A percentile compares a stretch with the other conserved stretches of the same genome.
Evolutionary conservation across 768 basidiomycete species (phyloP).

Genomic region (Termitomyces sp.): DNA sequence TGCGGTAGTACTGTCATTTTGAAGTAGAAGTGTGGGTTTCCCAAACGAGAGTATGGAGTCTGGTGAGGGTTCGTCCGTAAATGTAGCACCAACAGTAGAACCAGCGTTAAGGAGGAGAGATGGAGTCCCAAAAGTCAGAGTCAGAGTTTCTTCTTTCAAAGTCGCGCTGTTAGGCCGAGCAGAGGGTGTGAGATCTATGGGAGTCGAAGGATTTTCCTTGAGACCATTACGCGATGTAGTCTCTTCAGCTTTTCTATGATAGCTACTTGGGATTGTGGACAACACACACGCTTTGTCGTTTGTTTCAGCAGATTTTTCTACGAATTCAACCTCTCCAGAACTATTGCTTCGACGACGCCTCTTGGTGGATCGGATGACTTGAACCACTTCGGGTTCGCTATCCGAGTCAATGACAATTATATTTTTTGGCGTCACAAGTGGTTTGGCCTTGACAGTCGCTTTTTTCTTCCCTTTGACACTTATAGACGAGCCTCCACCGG

Average conservation of each 20-base stretch:
- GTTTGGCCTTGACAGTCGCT: constrained; percentile 1
- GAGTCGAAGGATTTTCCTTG: background rate
- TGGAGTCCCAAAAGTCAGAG: constrained; percentile 19
- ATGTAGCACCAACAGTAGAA: background rate
- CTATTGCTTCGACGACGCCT: constrained; percentile 23
- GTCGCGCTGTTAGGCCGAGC: background rate
- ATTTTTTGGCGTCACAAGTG: constrained; percentile 27
- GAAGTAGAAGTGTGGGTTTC: constrained; percentile 20
- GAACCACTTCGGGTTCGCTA: constrained; percentile 15
- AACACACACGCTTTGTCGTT: background rate
- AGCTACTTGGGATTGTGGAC: background rate
- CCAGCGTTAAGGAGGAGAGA: constrained; percentile 17
- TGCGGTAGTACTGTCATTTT: background rate
- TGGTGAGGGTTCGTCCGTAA: background rate
- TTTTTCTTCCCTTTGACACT: constrained; percentile 8
- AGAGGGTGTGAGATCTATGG: background rate
- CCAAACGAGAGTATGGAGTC: constrained; percentile 18
- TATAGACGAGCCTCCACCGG: constrained; percentile 15
- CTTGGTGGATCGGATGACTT: constrained; percentile 11
- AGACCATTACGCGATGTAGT: background rate
- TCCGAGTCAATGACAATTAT: constrained; percentile 64
- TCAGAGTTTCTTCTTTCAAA: background rate
- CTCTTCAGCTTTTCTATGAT: background rate
- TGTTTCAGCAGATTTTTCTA: constrained; percentile 19
- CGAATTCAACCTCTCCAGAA: constrained; percentile 34